phyloP scores from a whole-genome alignment of 2,329 filamentous ascomycete genomes.

The Ramularia collo-cygni region DNA sequence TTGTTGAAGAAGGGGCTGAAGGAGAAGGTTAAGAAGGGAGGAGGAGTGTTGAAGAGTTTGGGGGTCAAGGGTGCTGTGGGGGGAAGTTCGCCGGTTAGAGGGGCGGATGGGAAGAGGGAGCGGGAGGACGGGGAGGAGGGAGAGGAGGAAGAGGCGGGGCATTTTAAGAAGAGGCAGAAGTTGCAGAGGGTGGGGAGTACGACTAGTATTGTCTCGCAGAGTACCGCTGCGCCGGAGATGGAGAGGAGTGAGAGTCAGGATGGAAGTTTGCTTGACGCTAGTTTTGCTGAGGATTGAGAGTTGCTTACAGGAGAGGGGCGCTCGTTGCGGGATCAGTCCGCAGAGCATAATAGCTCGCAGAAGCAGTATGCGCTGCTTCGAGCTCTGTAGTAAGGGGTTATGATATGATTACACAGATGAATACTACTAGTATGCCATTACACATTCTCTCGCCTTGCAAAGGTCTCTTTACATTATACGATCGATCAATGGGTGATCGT shows the following conservation, averaged over 20 bases:
- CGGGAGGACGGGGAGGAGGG: slow-evolving; percentile 28
- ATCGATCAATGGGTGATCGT: too few species aligned
- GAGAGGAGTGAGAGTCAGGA: slow-evolving; percentile 30
- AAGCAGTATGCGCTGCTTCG: too few species aligned
- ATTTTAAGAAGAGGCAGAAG: slow-evolving; percentile 34
- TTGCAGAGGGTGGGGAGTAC: slow-evolving; percentile 30
- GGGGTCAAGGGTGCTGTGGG: background rate
- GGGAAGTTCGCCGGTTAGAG: slow-evolving; percentile 16
- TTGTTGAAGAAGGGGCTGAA: slow-evolving; percentile 35
- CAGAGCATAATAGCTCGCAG: too few species aligned
- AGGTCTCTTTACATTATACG: too few species aligned
- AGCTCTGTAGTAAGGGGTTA: too few species aligned
- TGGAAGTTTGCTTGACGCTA: slow-evolving; percentile 31
- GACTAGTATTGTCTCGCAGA: slow-evolving; percentile 26
- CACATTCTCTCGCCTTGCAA: too few species aligned
- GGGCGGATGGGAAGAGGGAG: slow-evolving; percentile 27
- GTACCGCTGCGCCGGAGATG: slow-evolving; percentile 21
- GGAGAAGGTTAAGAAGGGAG: slow-evolving; percentile 38
- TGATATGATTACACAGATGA: too few species aligned
- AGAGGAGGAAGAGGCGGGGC: slow-evolving; percentile 25
- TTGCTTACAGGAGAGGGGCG: too few species aligned
- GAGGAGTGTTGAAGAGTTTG: too few species aligned
- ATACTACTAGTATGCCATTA: too few species aligned
- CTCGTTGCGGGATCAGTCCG: too few species aligned
- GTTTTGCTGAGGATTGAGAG: slow-evolving; percentile 26